Evolutionary conservation across 2,329 filamentous ascomycete genomes (phyloP).

Genomic region (Chalaropsis thielavioides): DNA sequence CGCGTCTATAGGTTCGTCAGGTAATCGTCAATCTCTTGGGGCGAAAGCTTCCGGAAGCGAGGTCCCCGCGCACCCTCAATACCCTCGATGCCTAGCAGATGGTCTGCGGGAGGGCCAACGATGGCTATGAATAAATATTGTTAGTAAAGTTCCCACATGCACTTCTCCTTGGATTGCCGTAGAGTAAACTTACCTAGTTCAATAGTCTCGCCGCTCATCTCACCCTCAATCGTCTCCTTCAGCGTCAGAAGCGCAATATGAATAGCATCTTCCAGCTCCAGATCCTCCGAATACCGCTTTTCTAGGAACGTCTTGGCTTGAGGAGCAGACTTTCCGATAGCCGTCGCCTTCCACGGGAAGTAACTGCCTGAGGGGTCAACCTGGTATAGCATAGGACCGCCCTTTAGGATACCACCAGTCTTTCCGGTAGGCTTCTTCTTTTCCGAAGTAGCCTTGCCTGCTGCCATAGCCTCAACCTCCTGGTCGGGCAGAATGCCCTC

Average conservation of each 20-base stretch:
- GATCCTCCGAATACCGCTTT: conserved; percentile 93
- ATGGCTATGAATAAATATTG: conserved; percentile 47
- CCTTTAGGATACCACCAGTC: conserved; percentile 90
- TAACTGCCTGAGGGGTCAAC: conserved; percentile 98
- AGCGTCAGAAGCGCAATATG: conserved; percentile 94
- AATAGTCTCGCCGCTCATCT: conserved; percentile 98
- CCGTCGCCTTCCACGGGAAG: conserved; percentile 98
- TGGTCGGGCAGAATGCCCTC: conserved; percentile 85
- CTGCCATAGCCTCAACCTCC: conserved; percentile 42
- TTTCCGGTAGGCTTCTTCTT: conserved; percentile 68
- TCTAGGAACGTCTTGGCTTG: conserved; percentile 98
- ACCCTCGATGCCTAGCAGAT: conserved; percentile 81
- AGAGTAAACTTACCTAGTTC: conserved; percentile 62
- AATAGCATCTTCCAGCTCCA: conserved; percentile 95
- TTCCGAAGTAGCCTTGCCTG: conserved; percentile 40
- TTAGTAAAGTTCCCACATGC: conserved; percentile 21
- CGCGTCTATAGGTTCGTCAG: conserved; percentile 77
- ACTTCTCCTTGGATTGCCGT: not conserved
- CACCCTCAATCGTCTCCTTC: conserved; percentile 98
- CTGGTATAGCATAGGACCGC: conserved; percentile 93
- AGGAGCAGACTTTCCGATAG: conserved; percentile 95
- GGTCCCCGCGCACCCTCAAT: conserved; percentile 74
- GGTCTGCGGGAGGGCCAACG: conserved; percentile 83
- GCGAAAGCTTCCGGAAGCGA: conserved; percentile 83
- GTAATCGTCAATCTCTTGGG: conserved; percentile 99